Evolutionary conservation across 2,329 filamentous ascomycete species (phyloP).

Genomic region (Gnomoniopsis sp.): DNA sequence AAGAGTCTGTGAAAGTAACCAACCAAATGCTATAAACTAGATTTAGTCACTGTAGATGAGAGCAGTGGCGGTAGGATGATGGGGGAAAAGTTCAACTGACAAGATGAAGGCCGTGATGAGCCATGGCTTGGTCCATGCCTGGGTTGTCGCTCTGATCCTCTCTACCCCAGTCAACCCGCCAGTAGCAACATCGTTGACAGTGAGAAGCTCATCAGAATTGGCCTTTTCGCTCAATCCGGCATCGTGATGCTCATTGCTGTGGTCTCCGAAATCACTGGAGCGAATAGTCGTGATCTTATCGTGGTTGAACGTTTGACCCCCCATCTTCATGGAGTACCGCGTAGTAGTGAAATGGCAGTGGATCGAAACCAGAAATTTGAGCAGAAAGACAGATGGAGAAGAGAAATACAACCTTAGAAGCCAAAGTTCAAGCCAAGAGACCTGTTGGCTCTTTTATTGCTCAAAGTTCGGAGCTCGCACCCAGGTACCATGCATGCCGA

Average conservation of each 20-base stretch:
- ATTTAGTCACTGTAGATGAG: background rate
- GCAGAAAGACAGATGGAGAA: too few relatives aligned
- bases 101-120: conserved; percentile 40
- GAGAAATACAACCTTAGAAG: too few relatives aligned
- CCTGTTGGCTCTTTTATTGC: too few relatives aligned
- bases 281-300: background rate
- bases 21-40: conserved; percentile 1
- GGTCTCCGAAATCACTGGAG: background rate
- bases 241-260: background rate
- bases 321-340: background rate
- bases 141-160: conserved; percentile 45
- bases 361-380: too few relatives aligned
- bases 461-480: too few relatives aligned
- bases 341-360: too few relatives aligned
- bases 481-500: too few relatives aligned
- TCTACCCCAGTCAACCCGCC: conserved; percentile 41
- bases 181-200: background rate
- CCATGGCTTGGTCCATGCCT: conserved; percentile 38
- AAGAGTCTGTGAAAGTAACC: conserved; percentile 8
- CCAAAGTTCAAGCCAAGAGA: too few relatives aligned
- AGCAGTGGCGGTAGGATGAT: background rate
- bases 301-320: background rate
- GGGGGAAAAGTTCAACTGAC: conserved; percentile 27
- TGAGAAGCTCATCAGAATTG: background rate
- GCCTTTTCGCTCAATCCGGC: background rate